Evolutionary conservation across 164 flowering plant genomes (phyloP).

Genomic region (Stephania cephalantha): DNA sequence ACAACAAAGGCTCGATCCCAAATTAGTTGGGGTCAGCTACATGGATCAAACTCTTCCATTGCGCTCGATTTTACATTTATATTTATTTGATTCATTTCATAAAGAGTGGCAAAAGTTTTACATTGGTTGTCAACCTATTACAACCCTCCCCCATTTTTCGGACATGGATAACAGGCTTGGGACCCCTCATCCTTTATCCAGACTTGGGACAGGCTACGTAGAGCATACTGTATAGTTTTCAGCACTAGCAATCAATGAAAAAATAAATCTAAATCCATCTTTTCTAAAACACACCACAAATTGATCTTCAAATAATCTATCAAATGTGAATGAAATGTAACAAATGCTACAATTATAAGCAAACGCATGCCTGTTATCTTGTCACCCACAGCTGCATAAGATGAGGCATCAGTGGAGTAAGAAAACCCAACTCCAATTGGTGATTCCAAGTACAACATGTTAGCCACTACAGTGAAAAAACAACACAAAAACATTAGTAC

Average conservation of each 20-base stretch:
- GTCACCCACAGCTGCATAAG: constrained; percentile 57
- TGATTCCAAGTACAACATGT: constrained; percentile 73
- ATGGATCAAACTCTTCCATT: too few relatives aligned
- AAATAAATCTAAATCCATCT: neutral
- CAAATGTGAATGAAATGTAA: neutral
- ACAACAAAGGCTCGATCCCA: too few relatives aligned
- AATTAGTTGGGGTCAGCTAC: too few relatives aligned
- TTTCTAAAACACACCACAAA: neutral
- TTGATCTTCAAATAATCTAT: neutral
- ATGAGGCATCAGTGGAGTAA: constrained; percentile 49
- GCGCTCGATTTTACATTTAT: too few relatives aligned
- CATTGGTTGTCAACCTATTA: neutral
- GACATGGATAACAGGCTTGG: too few relatives aligned
- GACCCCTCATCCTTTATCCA: too few relatives aligned
- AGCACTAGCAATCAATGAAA: neutral
- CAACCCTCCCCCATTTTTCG: neutral
- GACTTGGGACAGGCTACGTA: too few relatives aligned
- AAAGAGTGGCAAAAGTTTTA: too few relatives aligned
- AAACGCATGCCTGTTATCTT: constrained; percentile 50
- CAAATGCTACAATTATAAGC: neutral
- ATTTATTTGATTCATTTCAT: too few relatives aligned
- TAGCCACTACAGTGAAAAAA: constrained; percentile 61
- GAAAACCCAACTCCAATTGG: constrained; percentile 69
- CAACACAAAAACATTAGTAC: constrained; percentile 8
- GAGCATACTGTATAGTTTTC: too few relatives aligned